phyloP scores from a whole-genome alignment of 805 yeast species.

The Myxozyma kluyveri region DNA sequence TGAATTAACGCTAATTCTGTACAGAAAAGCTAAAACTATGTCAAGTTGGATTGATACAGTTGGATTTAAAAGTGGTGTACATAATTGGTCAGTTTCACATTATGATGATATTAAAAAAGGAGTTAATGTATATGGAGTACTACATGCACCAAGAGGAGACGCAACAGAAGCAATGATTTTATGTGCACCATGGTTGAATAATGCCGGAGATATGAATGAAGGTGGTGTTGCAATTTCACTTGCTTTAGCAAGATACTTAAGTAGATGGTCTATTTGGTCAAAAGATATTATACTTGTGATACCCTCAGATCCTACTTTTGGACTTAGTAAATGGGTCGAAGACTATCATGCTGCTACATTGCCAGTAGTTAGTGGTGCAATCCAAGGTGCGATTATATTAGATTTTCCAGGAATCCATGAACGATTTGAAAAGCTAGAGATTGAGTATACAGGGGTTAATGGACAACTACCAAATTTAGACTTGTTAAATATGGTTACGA shows the following conservation, averaged over 20 bases:
- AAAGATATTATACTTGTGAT: constrained; percentile 86
- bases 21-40: constrained; percentile 48
- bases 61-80: constrained; percentile 64
- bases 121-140: constrained; percentile 66
- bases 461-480: constrained; percentile 96
- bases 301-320: constrained; percentile 65
- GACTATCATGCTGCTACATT: constrained; percentile 71
- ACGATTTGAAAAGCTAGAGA: constrained; percentile 67
- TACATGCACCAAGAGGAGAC: constrained; percentile 93
- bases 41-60: constrained; percentile 62
- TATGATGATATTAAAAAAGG: constrained; percentile 38
- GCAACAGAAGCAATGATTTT: constrained; percentile 93
- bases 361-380: constrained; percentile 87
- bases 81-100: constrained; percentile 39
- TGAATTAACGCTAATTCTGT: constrained; percentile 23
- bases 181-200: constrained; percentile 80
- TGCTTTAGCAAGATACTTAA: constrained; percentile 74
- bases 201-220: constrained; percentile 61
- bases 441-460: constrained; percentile 81
- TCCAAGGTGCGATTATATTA: constrained; percentile 83
- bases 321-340: constrained; percentile 85
- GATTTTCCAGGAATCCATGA: constrained; percentile 72
- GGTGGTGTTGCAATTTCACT: constrained; percentile 77
- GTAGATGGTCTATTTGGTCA: constrained; percentile 90
- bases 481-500: constrained; percentile 75